A percentile compares a stretch with the other conserved stretches of the same genome.
Conservation (phyloP, 2,329 filamentous ascomycete genomes). For the Apiospora pterosperma region DNA sequence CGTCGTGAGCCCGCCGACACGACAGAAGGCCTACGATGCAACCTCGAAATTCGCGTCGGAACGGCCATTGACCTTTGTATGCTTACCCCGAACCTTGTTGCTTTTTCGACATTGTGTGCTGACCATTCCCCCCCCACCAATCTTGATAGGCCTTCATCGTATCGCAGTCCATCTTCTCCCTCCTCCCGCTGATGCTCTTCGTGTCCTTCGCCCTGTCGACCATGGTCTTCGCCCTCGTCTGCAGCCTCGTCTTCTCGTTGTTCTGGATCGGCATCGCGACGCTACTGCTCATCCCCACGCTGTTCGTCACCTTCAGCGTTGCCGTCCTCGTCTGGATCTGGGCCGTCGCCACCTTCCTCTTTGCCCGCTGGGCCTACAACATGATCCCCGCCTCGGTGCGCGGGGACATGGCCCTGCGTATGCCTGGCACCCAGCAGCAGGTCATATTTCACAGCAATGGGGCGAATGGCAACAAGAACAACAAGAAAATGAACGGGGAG, state of each 20-base stretch:
- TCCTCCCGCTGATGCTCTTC: conserved; percentile 68
- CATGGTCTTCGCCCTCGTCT: conserved; percentile 58
- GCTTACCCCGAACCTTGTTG: conserved; percentile 20
- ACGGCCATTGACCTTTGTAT: conserved; percentile 68
- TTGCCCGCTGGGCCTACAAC: conserved; percentile 43
- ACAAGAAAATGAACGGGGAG: not conserved
- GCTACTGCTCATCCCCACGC: conserved; percentile 63
- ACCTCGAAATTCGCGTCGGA: conserved; percentile 54
- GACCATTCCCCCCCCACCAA: not conserved
- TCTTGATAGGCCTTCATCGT: conserved; percentile 61
- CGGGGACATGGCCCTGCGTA: conserved; percentile 9
- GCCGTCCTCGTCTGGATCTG: conserved; percentile 66
- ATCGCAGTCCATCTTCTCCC: conserved; percentile 61
- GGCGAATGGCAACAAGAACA: not conserved
- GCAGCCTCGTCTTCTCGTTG: conserved; percentile 62
- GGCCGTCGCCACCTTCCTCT: conserved; percentile 57
- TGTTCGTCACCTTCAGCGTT: conserved; percentile 62
- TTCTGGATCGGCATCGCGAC: conserved; percentile 66
- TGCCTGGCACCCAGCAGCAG: conserved; percentile 13
- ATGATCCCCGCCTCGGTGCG: conserved; percentile 15
- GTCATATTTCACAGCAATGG: conserved; percentile 20
- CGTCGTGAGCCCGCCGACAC: conserved; percentile 56
- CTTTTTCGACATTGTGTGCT: not conserved
- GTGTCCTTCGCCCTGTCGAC: conserved; percentile 60
- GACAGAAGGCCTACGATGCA: conserved; percentile 52